Evolutionary conservation across 257 asterid species (phyloP), one percentile per base, ranked within the genome.

Genomic region (Pogostemon cablin): DNA sequence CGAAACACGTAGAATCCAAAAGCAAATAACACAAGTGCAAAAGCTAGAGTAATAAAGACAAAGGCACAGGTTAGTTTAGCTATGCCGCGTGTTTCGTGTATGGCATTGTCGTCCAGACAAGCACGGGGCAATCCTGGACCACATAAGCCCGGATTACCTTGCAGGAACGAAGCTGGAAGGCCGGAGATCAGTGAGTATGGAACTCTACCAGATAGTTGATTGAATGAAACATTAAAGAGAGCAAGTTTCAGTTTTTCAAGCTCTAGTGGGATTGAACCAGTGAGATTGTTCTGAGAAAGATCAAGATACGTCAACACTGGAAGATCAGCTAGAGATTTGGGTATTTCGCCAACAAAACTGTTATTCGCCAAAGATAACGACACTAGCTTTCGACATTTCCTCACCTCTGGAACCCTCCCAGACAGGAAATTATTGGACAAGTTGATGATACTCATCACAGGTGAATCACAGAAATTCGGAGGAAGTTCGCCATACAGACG

Each of bases 271-370:
- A 92, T 83, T 44, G 70, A 67, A 74, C 98, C 93, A 39, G 85
- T 82, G 72, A 92, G 92, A 73, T 89, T 87, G 71, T 92, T 89
- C 4, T 56, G 73, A 7, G 98, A 92, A 72, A 92, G 89, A 84
- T 92, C 96, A 43, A 92, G 93, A 69, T 89, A 89, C 34, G 96
- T 92, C 54, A 89, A 57, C 38, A 87, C 96, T 2, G 96, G 93
- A 60, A 92, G 78, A 73, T 84, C 86, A 59, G 88, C 81, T 9
- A 92, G 70, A 58, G 98, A 87, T 6, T 60, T 65, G 1, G 98
- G 95, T 72, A 92, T 92, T 77, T 73, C 87, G n/a, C 98, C 96
- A 0, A 65, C 66, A 55, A 89, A 84, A 43, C 79, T 70, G 80
- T 89, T 91, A 43, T 85, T 81, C 57, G 95, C 95, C 35, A 91